Evolutionary conservation across 257 asterid genomes (phyloP), one percentile per base, ranked within the genome.

Genomic region (Plectranthus barbatus): DNA sequence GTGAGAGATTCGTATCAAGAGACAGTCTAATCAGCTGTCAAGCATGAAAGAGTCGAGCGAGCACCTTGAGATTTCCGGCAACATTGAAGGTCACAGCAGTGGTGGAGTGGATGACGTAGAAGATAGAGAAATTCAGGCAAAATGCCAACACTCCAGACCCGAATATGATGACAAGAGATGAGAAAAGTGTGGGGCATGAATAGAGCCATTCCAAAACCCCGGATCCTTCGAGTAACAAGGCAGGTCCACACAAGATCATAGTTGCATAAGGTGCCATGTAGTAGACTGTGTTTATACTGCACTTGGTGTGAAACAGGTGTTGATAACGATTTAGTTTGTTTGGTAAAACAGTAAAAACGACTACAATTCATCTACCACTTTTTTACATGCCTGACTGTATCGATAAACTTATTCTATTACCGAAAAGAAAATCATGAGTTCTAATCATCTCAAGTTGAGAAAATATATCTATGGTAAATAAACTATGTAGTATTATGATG

Each of bases 251-350:
- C 81, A 92, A 72, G 77, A 92, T 89, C 97, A 92, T 83, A 19
- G 97, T 92, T 10, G 97, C 97, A 71, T 72, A 85, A 17, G 97
- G 96, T 23, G 99, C 97, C 99, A 92, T 92, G 84, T 90, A 85
- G 73, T 89, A 89, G 15, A 92, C 99, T 2, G 99, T 92, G 84
- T 92, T 92, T 73, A 92, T 92, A 63, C 96, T 92, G 84, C 64
- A 74, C 23, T 62, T 54, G 7, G n/a, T n/a, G n/a, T n/a, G n/a
- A n/a, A n/a, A 69, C 29, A 56, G 14, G 44, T 23, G 21, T 40
- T 31, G 31, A 18, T 26, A 26, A 26, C 6, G 39, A 3, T 34
- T 34, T 34, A 7, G 6, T 34, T 34, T 34, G 9, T 34, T 34
- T 7, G 5, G 31, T 26, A 26, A 1, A 26, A 26, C 31, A 26